A percentile compares a stretch with the other conserved stretches of the same genome.
These are phyloP conservation scores for Arabidopsis suecica DNA, from an alignment of 345 rosid species.

Conservation along the genomic window DNA sequence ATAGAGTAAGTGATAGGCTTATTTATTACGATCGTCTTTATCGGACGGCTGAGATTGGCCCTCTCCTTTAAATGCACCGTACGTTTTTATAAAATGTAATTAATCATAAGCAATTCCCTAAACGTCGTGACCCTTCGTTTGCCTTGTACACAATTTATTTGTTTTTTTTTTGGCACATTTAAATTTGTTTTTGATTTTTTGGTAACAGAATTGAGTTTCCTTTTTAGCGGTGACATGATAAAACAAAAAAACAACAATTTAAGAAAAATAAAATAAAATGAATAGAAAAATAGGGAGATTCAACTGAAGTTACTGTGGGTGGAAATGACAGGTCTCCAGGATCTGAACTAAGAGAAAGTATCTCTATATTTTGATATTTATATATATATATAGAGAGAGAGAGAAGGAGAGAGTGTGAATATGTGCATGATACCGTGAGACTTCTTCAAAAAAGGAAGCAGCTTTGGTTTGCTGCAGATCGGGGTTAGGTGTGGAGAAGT, in stretches of 20 bases:
- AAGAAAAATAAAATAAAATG: constrained; percentile 19
- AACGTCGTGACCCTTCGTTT: constrained; percentile 28
- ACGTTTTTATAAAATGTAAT: not conserved
- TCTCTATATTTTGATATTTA: not conserved
- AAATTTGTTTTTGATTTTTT: not conserved
- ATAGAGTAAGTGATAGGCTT: not conserved
- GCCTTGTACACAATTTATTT: not conserved
- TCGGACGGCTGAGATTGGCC: constrained; percentile 38
- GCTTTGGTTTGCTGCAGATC: constrained; percentile 37
- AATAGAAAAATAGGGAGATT: constrained; percentile 5
- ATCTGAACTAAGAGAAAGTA: constrained; percentile 19
- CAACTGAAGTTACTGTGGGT: constrained; percentile 36
- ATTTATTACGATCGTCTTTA: constrained; percentile 22
- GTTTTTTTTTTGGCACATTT: not conserved
- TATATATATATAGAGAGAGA: not conserved
- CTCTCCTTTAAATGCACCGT: constrained; percentile 17
- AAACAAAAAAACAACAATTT: not conserved
- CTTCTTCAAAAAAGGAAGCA: constrained; percentile 44
- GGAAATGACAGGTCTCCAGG: constrained; percentile 39
- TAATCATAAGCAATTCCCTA: not conserved
- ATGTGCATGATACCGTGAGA: constrained; percentile 44
- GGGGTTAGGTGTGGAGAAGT: constrained; percentile 34
- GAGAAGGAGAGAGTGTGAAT: constrained; percentile 16
- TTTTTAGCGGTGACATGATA: constrained; percentile 31
- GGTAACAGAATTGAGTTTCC: constrained; percentile 35